Base-by-base conservation (phyloP, 495 filamentous ascomycete genomes). In the Haplographium delicatum region DNA sequence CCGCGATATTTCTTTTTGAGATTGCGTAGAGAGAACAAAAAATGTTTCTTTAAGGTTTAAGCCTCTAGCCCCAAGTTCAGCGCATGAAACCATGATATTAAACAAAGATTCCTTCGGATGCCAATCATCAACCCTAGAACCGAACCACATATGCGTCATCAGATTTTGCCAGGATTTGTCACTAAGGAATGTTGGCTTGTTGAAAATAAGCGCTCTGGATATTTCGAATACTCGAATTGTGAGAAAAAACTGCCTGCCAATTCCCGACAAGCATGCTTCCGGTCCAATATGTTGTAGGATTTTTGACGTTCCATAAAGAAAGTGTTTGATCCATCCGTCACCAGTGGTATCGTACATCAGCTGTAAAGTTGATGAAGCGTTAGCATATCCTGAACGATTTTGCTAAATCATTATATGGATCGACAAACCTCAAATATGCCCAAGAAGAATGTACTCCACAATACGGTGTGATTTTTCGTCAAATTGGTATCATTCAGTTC, bases 361-460 rank as follows among this genome's bases (percentile, higher is more conserved):
- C 52, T 47, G 37, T n/a, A n/a, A n/a, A n/a, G n/a, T n/a, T n/a
- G n/a, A 19, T 11, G n/a, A 8, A 2, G 3, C 10, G 4, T 47
- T 18, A 42, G 25, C 27, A 28, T 2, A n/a, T n/a, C n/a, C n/a
- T n/a, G n/a, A n/a, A n/a, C 28, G 26, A 20, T 28, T 20, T 46
- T 18, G 28, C 35, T 19, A 7, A 19, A 19, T 4, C 35, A 19
- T 11, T 5, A 35, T 7, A 11, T 23, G 23, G 35, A 23, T 40
- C 13, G 30, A 38, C 31, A 19, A 10, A 48, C 51, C 46, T 57
- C 54, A 28, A 60, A 60, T 1, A 60, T 19, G 0, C 57, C 57
- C 8, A 56, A 44, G 15, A 60, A 51, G 26, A 60, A 53, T 1
- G 57, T 60, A 8, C 23, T 56, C 57, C 57, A 60, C n/a, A n/a